Conservation (phyloP, 768 basidiomycete genomes). For the Boletus barrowsii region DNA sequence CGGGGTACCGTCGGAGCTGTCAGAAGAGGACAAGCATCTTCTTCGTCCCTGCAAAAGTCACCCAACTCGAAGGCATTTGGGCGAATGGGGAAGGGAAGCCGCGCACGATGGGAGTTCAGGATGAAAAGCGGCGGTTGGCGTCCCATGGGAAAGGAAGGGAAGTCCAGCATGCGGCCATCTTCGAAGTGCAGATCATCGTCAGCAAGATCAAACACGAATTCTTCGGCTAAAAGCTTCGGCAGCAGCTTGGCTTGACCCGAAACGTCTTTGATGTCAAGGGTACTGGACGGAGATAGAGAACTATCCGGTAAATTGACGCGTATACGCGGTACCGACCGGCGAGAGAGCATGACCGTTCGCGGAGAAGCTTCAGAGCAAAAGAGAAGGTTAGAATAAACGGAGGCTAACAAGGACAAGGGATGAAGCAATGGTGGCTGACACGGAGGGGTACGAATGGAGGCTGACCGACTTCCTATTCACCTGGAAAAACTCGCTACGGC, state of each 20-base stretch:
- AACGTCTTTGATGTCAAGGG: constrained; percentile 28
- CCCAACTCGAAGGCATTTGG: constrained; percentile 18
- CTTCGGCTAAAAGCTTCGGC: constrained; percentile 23
- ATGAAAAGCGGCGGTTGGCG: constrained; percentile 28
- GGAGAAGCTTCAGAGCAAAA: constrained; percentile 3
- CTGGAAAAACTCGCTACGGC: neutral
- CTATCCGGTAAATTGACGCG: constrained; percentile 14
- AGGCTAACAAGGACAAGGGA: constrained; percentile 2
- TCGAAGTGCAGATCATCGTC: constrained; percentile 7
- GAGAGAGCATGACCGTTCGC: constrained; percentile 18
- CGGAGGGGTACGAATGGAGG: constrained; percentile 8
- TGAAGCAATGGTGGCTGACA: constrained; percentile 19
- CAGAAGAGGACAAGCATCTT: constrained; percentile 11
- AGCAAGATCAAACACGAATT: constrained; percentile 16
- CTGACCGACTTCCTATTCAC: constrained; percentile 13
- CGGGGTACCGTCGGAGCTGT: constrained; percentile 36
- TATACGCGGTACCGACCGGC: constrained; percentile 22
- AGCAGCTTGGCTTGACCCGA: constrained; percentile 9
- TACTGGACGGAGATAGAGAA: constrained; percentile 20
- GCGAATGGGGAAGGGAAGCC: constrained; percentile 23
- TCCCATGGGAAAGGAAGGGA: constrained; percentile 33
- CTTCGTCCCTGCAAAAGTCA: constrained; percentile 20
- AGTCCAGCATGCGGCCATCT: constrained; percentile 15
- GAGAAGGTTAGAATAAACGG: constrained; percentile 4
- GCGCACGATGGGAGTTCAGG: constrained; percentile 20